Evolutionary conservation across 805 yeast genomes (phyloP).

Genomic region (Zygosaccharomyces bisporus): DNA sequence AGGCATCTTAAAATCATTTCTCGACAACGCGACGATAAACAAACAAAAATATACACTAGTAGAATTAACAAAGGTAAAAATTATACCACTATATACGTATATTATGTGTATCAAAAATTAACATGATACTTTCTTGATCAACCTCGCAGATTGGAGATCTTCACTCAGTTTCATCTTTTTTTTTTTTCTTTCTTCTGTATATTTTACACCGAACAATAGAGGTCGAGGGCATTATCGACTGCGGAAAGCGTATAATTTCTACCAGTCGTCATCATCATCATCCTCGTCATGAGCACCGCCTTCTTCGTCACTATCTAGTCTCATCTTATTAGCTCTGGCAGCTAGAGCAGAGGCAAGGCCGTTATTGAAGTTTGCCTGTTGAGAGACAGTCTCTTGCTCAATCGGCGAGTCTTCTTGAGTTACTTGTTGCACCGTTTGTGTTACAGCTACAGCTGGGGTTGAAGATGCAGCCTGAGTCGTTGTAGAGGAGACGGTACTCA

Average conservation of each 20-base stretch:
- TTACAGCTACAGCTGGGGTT: constrained; percentile 16
- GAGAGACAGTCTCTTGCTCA: constrained; percentile 3
- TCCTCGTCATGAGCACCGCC: constrained; percentile 65
- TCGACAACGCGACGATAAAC: constrained; percentile 1
- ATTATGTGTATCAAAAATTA: not conserved
- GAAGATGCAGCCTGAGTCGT: constrained; percentile 25
- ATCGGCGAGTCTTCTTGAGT: constrained; percentile 5
- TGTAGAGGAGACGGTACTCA: constrained; percentile 41
- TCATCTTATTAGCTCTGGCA: constrained; percentile 65
- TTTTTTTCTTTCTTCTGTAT: not conserved
- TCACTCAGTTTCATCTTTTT: no score
- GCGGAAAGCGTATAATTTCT: not conserved
- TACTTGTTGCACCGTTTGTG: constrained; percentile 19
- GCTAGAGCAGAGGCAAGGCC: constrained; percentile 85
- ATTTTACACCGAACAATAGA: constrained; percentile 2
- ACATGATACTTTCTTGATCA: not conserved
- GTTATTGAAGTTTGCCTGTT: constrained; percentile 54
- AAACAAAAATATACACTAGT: not conserved
- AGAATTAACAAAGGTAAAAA: not conserved
- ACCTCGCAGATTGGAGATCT: not conserved
- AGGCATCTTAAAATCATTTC: not conserved
- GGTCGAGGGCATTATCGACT: not conserved
- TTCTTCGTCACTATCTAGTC: constrained; percentile 61
- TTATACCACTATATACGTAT: not conserved
- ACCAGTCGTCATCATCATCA: constrained; percentile 39